These are phyloP conservation scores for Gamarada debralockiae DNA, from an alignment of 495 filamentous ascomycete genomes.

Conservation along the genomic window DNA sequence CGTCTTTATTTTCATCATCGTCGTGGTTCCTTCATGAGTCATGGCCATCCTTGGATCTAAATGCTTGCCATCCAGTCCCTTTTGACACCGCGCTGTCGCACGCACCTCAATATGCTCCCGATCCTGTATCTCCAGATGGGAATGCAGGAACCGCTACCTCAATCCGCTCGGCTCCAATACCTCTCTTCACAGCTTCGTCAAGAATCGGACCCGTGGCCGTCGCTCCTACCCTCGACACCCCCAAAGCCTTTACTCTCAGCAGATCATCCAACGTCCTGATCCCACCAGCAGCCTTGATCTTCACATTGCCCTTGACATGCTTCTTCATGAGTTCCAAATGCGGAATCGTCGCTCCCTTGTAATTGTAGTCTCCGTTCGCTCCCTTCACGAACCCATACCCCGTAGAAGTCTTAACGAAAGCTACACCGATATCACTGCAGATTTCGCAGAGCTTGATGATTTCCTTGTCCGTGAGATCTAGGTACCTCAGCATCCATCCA, in stretches of 20 bases:
- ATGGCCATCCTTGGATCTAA: too few species aligned
- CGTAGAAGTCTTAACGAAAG: constrained; percentile 55
- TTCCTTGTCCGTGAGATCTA: constrained; percentile 37
- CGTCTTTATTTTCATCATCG: too few species aligned
- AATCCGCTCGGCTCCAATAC: constrained; percentile 39
- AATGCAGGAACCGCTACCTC: constrained; percentile 21
- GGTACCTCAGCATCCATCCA: neutral
- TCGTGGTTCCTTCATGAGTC: too few species aligned
- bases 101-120: too few species aligned
- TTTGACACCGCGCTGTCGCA: too few species aligned
- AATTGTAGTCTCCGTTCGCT: constrained; percentile 44
- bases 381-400: constrained; percentile 56
- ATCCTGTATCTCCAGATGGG: neutral
- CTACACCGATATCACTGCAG: constrained; percentile 42
- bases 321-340: constrained; percentile 52
- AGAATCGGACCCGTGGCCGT: constrained; percentile 51
- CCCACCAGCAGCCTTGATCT: constrained; percentile 55
- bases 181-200: constrained; percentile 47
- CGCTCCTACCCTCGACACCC: constrained; percentile 45
- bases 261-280: constrained; percentile 45
- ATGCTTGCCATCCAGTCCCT: too few species aligned
- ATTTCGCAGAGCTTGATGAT: constrained; percentile 47
- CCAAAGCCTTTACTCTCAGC: constrained; percentile 33
- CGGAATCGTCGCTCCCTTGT: constrained; percentile 42
- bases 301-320: constrained; percentile 37